phyloP scores from a whole-genome alignment of 2,329 filamentous ascomycete genomes.

The Tolypocladium pustulatum region DNA sequence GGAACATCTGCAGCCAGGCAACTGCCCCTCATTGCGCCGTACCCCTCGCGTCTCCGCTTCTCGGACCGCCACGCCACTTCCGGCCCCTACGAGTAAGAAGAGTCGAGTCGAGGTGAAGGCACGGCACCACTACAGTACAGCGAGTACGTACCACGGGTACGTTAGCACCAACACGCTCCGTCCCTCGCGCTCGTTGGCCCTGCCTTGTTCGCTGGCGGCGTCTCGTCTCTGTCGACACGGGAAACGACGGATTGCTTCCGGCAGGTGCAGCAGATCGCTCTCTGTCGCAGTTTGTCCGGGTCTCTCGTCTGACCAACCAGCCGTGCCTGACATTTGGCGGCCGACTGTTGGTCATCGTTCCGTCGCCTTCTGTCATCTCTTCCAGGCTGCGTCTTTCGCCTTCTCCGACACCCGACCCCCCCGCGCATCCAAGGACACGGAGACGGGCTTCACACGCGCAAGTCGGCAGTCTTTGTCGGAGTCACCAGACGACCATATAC shows the following conservation, averaged over 20 bases:
- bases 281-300: neutral
- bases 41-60: conserved; percentile 4
- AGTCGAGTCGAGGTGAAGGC: neutral
- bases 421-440: neutral
- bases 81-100: conserved; percentile 2
- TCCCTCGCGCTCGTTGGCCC: neutral
- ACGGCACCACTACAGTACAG: neutral
- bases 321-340: neutral
- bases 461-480: neutral
- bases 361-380: neutral
- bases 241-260: neutral
- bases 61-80: conserved; percentile 9
- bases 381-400: conserved; percentile 8
- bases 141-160: neutral
- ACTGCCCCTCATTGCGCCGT: neutral
- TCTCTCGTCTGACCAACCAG: neutral
- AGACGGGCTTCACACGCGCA: neutral
- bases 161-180: neutral
- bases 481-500: neutral
- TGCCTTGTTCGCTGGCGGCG: neutral
- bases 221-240: neutral
- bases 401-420: conserved; percentile 8
- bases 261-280: neutral
- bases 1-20: neutral
- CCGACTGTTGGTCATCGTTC: neutral